These are phyloP conservation scores for Pseudoturritis turrita DNA, from an alignment of 345 rosid species.

Conservation along the genomic window DNA sequence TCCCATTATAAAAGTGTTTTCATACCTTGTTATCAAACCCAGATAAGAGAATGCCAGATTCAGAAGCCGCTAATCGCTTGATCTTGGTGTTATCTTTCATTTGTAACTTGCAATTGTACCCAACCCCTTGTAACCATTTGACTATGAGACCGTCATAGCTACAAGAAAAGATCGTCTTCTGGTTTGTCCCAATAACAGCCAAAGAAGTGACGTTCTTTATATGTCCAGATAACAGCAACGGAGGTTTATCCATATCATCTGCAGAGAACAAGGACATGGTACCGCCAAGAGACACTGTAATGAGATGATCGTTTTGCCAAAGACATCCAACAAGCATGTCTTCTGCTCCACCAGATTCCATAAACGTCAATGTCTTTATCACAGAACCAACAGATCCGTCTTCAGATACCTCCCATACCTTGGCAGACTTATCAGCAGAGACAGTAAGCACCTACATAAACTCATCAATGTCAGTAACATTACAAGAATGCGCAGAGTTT, in stretches of 20 bases:
- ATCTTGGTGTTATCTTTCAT: constrained; percentile 52
- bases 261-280: constrained; percentile 50
- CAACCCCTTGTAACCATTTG: constrained; percentile 65
- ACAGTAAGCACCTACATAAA: constrained; percentile 53
- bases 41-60: constrained; percentile 44
- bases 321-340: constrained; percentile 84
- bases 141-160: constrained; percentile 70
- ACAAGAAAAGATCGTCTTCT: constrained; percentile 53
- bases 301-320: constrained; percentile 67
- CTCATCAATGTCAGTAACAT: constrained; percentile 12
- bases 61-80: constrained; percentile 56
- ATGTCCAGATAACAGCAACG: constrained; percentile 57
- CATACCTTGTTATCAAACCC: constrained; percentile 47
- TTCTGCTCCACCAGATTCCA: constrained; percentile 54
- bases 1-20: neutral
- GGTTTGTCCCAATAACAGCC: constrained; percentile 41
- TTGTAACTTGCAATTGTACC: constrained; percentile 48
- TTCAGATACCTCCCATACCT: constrained; percentile 61
- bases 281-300: constrained; percentile 68
- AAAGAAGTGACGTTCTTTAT: constrained; percentile 57
- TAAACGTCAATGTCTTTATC: constrained; percentile 45
- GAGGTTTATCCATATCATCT: constrained; percentile 57
- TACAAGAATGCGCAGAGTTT: neutral
- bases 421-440: constrained; percentile 82
- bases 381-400: constrained; percentile 51